Evolutionary conservation across 805 yeast genomes (phyloP).

Genomic region (Saccharomyces kudriavzevii): DNA sequence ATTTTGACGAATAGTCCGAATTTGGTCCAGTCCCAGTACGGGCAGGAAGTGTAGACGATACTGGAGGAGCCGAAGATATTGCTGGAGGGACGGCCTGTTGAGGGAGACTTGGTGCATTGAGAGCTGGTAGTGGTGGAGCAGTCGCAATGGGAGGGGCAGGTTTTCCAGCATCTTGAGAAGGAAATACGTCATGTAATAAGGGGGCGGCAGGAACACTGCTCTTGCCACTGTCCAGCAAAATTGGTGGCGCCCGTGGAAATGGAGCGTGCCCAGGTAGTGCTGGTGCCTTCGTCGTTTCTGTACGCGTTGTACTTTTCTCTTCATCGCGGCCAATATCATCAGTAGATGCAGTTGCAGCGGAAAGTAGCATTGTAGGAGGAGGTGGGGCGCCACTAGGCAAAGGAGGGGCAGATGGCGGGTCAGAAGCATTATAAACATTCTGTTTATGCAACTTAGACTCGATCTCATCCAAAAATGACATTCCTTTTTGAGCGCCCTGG

Average conservation of each 20-base stretch:
- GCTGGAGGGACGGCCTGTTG: slow-evolving; percentile 8
- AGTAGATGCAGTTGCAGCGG: slow-evolving; percentile 4
- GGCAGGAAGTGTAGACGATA: slow-evolving; percentile 9
- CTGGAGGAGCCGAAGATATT: slow-evolving; percentile 8
- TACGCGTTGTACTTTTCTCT: not conserved
- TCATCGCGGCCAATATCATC: slow-evolving; percentile 13
- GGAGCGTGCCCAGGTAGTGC: slow-evolving; percentile 28
- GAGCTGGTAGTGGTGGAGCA: slow-evolving; percentile 14
- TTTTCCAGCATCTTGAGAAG: slow-evolving; percentile 18
- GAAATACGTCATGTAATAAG: slow-evolving; percentile 20
- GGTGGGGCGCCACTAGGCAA: slow-evolving; percentile 9
- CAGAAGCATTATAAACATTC: not conserved
- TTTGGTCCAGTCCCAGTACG: slow-evolving; percentile 3
- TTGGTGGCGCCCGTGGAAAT: slow-evolving; percentile 17
- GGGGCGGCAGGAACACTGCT: slow-evolving; percentile 10
- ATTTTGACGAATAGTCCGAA: not conserved
- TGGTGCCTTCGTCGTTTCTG: slow-evolving; percentile 5
- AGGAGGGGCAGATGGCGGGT: slow-evolving; percentile 5
- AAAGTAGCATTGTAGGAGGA: slow-evolving; percentile 13
- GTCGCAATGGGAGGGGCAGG: slow-evolving; percentile 13
- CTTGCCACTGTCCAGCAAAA: slow-evolving; percentile 7
- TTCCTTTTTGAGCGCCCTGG: slow-evolving; percentile 5
- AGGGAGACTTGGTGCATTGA: slow-evolving; percentile 15
- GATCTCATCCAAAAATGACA: slow-evolving; percentile 28
- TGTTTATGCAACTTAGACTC: slow-evolving; percentile 19